Conservation (phyloP, 2,329 filamentous ascomycete species). For the Talaromyces sp. region DNA sequence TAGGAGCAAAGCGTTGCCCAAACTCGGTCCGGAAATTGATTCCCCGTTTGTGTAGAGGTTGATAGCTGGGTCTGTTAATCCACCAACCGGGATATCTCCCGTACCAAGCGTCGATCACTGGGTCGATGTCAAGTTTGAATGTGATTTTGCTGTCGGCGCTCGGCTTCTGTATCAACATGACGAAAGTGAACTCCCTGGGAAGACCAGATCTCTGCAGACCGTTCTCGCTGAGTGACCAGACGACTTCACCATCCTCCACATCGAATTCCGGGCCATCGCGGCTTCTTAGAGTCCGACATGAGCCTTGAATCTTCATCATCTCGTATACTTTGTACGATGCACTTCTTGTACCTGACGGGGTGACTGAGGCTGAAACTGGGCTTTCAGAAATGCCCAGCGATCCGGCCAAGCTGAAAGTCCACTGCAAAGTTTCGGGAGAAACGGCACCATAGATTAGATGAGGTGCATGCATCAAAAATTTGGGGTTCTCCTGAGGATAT, state of each 20-base stretch:
- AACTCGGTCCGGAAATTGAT: conserved; percentile 43
- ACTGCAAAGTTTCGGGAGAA: conserved; percentile 48
- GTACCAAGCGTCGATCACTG: conserved; percentile 40
- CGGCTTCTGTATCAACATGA: conserved; percentile 48
- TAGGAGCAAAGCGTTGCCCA: conserved; percentile 45
- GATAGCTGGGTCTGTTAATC: conserved; percentile 34
- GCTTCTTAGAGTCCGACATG: conserved; percentile 41
- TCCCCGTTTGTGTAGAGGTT: conserved; percentile 34
- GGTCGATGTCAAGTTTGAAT: conserved; percentile 44
- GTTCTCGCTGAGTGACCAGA: conserved; percentile 53
- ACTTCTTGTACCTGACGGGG: conserved; percentile 41
- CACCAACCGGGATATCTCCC: conserved; percentile 43
- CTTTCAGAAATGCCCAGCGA: conserved; percentile 47
- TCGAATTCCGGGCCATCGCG: conserved; percentile 35
- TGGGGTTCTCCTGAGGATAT: conserved; percentile 31
- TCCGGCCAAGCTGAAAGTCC: conserved; percentile 48
- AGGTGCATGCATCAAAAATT: conserved; percentile 50
- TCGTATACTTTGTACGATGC: conserved; percentile 46
- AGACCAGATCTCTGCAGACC: conserved; percentile 47
- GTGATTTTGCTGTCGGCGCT: conserved; percentile 36
- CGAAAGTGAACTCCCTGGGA: conserved; percentile 52
- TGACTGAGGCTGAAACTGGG: conserved; percentile 42
- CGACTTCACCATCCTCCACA: conserved; percentile 44
- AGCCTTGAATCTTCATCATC: conserved; percentile 52
- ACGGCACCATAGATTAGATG: conserved; percentile 49